These are phyloP conservation scores for Nicotiana obtusifolia DNA, from an alignment of 257 asterid genomes.

Conservation along the genomic window DNA sequence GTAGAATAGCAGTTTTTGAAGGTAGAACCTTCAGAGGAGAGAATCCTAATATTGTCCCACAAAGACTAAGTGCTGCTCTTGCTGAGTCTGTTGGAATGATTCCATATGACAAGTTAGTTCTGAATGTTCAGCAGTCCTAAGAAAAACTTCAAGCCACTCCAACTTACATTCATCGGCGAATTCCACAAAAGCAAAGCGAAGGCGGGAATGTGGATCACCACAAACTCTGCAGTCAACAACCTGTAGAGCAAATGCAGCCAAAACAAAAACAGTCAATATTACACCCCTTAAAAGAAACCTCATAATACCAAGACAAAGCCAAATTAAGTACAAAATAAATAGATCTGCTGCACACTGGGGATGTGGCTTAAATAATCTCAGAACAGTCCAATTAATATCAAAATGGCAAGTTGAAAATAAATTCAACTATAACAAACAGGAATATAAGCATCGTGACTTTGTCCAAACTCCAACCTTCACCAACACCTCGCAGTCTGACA, in stretches of 20 bases:
- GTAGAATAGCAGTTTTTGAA: conserved; percentile 95
- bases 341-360: neutral
- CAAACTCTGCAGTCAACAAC: conserved; percentile 97
- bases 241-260: conserved; percentile 34
- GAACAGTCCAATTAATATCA: neutral
- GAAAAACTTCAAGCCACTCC: neutral
- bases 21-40: conserved; percentile 83
- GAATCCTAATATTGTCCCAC: conserved; percentile 71
- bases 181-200: conserved; percentile 97
- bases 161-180: conserved; percentile 83
- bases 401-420: neutral
- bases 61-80: conserved; percentile 56
- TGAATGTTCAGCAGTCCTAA: neutral
- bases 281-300: neutral
- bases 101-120: conserved; percentile 11
- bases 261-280: neutral
- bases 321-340: neutral
- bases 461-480: neutral
- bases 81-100: conserved; percentile 61
- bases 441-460: neutral
- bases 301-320: neutral
- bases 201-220: conserved; percentile 98
- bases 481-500: neutral
- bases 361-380: neutral
- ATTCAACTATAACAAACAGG: neutral